Conservation (phyloP, 192 early-diverging fungal species). For the Umbelopsis sp. region DNA sequence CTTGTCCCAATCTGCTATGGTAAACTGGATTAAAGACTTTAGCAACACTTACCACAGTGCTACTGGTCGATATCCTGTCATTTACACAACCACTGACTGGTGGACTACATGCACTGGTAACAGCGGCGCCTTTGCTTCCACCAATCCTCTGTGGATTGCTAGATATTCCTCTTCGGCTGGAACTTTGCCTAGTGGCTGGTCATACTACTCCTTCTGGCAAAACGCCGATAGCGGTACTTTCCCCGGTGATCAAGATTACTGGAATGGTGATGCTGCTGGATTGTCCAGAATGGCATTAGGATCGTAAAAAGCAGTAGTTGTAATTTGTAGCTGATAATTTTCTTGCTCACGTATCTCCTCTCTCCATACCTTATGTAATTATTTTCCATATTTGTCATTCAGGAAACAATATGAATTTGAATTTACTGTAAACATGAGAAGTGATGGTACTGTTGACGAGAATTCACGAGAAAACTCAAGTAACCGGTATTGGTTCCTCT, state of each 20-base stretch:
- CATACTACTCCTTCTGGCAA: conserved; percentile 30
- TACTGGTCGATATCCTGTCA: conserved; percentile 33
- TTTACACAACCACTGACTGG: conserved; percentile 40
- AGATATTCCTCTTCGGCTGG: conserved; percentile 23
- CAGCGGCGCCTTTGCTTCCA: conserved; percentile 20
- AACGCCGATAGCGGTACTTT: conserved; percentile 23
- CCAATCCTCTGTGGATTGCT: conserved; percentile 39
- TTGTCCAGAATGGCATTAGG: conserved; percentile 19
- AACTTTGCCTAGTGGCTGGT: conserved; percentile 25
- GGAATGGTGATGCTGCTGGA: conserved; percentile 21
- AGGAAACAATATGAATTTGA: too few relatives aligned
- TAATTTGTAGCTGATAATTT: too few relatives aligned
- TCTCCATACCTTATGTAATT: too few relatives aligned
- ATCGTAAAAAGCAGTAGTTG: too few relatives aligned
- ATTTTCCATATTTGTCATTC: too few relatives aligned
- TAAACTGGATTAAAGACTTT: conserved; percentile 32
- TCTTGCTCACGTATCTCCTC: too few relatives aligned
- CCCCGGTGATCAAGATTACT: conserved; percentile 27
- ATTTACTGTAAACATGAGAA: too few relatives aligned
- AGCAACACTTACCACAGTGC: conserved; percentile 30
- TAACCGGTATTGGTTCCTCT: too few relatives aligned
- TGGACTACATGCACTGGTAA: conserved; percentile 37
- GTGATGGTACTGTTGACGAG: too few relatives aligned
- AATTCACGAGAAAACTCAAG: too few relatives aligned
- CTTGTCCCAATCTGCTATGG: conserved; percentile 27